Conservation (phyloP, 169 alveolate genomes). For the Cryptosporidium tyzzeri region DNA sequence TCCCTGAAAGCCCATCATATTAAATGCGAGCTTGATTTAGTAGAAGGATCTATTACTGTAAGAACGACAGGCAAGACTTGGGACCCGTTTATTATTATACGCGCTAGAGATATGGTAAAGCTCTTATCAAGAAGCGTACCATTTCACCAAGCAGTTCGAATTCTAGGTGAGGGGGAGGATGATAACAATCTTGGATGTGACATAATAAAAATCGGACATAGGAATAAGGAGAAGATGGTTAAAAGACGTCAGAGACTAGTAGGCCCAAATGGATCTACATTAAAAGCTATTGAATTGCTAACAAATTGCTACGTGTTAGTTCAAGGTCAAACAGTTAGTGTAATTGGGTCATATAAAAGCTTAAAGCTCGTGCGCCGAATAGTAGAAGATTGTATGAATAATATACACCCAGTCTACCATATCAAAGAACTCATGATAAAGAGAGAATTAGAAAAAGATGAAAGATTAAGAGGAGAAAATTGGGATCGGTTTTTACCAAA, state of each 20-base stretch:
- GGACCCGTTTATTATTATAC: slow-evolving; percentile 96
- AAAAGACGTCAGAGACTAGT: slow-evolving; percentile 98
- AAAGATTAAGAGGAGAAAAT: slow-evolving; percentile 90
- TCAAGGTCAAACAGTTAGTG: slow-evolving; percentile 98
- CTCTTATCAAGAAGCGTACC: slow-evolving; percentile 99
- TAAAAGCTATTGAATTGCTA: slow-evolving; percentile 96
- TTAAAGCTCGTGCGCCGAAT: slow-evolving; percentile 93
- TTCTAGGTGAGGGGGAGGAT: slow-evolving; percentile 89
- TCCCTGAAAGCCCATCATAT: slow-evolving; percentile 90
- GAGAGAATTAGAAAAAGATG: slow-evolving; percentile 96
- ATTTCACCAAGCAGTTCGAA: slow-evolving; percentile 95
- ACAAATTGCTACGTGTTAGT: slow-evolving; percentile 98
- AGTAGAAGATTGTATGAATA: slow-evolving; percentile 97
- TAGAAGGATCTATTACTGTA: slow-evolving; percentile 99
- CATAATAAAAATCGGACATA: slow-evolving; percentile 96
- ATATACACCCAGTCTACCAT: slow-evolving; percentile 98
- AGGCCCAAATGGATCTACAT: slow-evolving; percentile 99
- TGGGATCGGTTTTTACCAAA: slow-evolving; percentile 99
- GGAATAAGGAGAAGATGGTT: slow-evolving; percentile 96
- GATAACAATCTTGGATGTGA: slow-evolving; percentile 87
- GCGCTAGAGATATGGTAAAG: slow-evolving; percentile 97
- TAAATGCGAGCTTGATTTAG: slow-evolving; percentile 95
- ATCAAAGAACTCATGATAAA: slow-evolving; percentile 98
- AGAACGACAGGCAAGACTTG: slow-evolving; percentile 97
- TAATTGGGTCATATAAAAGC: slow-evolving; percentile 95